phyloP scores from a whole-genome alignment of 2,329 filamentous ascomycete species.

The Pseudocercospora eumusae region DNA sequence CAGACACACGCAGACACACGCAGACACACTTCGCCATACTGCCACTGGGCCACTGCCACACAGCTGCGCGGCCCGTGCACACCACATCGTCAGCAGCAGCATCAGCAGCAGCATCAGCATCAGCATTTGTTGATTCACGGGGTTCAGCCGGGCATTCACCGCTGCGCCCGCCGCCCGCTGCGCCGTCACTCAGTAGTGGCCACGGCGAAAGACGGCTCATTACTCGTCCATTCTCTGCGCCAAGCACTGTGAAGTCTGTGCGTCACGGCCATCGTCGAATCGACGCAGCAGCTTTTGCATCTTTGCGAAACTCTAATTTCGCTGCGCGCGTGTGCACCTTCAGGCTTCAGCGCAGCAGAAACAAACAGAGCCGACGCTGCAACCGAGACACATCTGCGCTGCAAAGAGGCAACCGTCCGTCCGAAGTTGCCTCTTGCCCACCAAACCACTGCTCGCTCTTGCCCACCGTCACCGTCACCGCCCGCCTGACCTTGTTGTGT shows the following conservation, averaged over 20 bases:
- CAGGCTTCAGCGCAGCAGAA: conserved; percentile 13
- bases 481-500: conserved; percentile 10
- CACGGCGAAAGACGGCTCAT: conserved; percentile 22
- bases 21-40: not conserved
- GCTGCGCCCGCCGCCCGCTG: conserved; percentile 15
- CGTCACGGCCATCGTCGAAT: conserved; percentile 19
- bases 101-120: conserved; percentile 2
- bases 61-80: conserved; percentile 21
- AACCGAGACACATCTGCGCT: conserved; percentile 20
- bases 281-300: conserved; percentile 19
- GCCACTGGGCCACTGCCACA: conserved; percentile 9
- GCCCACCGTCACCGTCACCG: conserved; percentile 13
- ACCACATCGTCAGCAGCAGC: conserved; percentile 15
- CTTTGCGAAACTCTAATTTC: conserved; percentile 23
- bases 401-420: conserved; percentile 11
- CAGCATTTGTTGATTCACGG: conserved; percentile 16
- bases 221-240: conserved; percentile 19
- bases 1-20: not conserved
- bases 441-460: conserved; percentile 6
- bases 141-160: conserved; percentile 26
- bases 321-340: conserved; percentile 15
- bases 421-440: conserved; percentile 12
- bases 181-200: conserved; percentile 18
- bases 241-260: conserved; percentile 22
- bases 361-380: conserved; percentile 21